Evolutionary conservation across 2,329 filamentous ascomycete genomes (phyloP), one percentile per base, ranked within the genome.

Genomic region (Fusarium liriodendri): DNA sequence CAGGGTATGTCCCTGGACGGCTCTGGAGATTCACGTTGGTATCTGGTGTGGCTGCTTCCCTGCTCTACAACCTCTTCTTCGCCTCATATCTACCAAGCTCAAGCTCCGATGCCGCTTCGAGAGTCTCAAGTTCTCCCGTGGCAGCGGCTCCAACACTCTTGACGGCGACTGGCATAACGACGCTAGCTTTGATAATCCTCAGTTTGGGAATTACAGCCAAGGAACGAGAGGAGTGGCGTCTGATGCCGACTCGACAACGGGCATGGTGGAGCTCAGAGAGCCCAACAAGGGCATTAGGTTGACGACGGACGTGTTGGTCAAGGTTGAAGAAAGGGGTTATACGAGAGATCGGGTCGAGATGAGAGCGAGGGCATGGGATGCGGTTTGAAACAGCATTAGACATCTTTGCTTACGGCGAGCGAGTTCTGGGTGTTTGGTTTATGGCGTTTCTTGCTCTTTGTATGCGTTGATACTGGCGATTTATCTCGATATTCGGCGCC

Each of bases 41-140:
- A 76, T 86, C 33, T 86, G 84, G 83, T 82, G 83, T 54, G 78
- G 79, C 14, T 85, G 83, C 68, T 82, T 85, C 42, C 83, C 83
- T 5, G 79, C 83, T 3, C 70, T 85, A 13, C 83, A 85, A 42
- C 82, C 83, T 3, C 65, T 85, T 18, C 66, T 84, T 8, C 81
- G 83, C 29, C 60, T 78, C 18, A n/a, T 79, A 18, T 75, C 50
- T 16, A 62, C 38, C 47, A 67, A 62, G 45, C 58, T 72, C 62
- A 70, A 70, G 29, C 59, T 68, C 6, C 66, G 64, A 22, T 71
- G 57, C 33, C 63, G 60, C 25, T 64, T 67, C 52, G 69, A 72
- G 14, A 72, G 73, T 35, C 71, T 69, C 40, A 78, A 78, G 52
- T 59, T 73, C 18, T 75, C 76, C 0, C 65, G 72, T 33, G 67